Base-by-base conservation (phyloP, 2,329 filamentous ascomycete genomes). In the Cryphonectria parasitica region DNA sequence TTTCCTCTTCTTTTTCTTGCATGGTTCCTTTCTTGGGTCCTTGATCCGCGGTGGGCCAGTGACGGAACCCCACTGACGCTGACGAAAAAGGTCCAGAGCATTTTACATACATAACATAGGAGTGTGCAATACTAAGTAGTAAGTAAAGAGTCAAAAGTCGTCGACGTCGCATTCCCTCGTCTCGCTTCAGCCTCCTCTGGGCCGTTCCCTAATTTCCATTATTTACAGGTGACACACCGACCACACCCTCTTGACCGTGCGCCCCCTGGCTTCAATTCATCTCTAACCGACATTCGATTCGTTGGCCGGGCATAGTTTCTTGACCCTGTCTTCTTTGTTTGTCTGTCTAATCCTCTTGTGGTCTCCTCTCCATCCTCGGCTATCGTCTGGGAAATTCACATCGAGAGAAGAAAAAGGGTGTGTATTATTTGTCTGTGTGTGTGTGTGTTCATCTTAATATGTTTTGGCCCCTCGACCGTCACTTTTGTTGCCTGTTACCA, bases 31-130 rank as follows among this genome's bases (percentile, higher is more conserved):
- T 17, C 54, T 58, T 58, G 54, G 54, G 28, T 31, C 28, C 54
- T 58, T 58, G 54, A 58, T 58, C 54, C 54, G 15, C 28, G 28
- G 54, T 58, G 54, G 54, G 25, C 54, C 54, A 15, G 15, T 58
- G 54, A 34, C 54, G 54, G 31, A 25, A 34, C 36, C 61, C 61
- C 61, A 41, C 61, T 45, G 61, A 64, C 61, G 61, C n/a, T 43
- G 61, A 45, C 61, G 34, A 41, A 17, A 22, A 39, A n/a, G n/a
- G 60, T 56, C 52, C 25, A 56, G 52, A 56, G 52, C 25, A 10
- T 22, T 49, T 22, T 39, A 39, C 36, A 39, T 39, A 39, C 11
- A 11, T 39, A 39, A 39, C 36, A 11, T 39, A 13, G 36, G 8
- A 39, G 36, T 39, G 36, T 39, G 36, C 36, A 39, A 8, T 39